Conservation (phyloP, 768 basidiomycete species). For the Tremella mesenterica region DNA sequence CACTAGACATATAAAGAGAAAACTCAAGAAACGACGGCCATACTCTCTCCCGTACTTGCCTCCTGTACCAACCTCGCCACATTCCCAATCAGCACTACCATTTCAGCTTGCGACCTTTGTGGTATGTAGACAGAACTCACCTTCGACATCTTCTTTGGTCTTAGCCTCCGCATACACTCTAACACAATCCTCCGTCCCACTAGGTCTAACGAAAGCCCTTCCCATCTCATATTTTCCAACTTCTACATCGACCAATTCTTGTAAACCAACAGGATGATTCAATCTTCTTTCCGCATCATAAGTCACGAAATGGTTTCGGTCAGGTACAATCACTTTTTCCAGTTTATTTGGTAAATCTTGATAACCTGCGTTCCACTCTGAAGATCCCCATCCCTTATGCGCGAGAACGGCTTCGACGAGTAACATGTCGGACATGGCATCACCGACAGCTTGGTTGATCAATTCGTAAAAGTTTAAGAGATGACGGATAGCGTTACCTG, state of each 20-base stretch:
- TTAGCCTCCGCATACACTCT: slow-evolving; percentile 92
- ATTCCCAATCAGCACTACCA: no score
- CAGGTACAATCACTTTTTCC: slow-evolving; percentile 79
- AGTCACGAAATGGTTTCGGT: slow-evolving; percentile 76
- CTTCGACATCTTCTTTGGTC: slow-evolving; percentile 65
- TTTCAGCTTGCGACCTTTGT: no score
- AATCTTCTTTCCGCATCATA: slow-evolving; percentile 87
- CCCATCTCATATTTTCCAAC: slow-evolving; percentile 71
- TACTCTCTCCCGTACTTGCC: no score
- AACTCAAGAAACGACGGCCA: no score
- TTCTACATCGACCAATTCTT: slow-evolving; percentile 70
- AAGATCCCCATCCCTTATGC: slow-evolving; percentile 69
- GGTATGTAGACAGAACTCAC: slow-evolving; percentile 54
- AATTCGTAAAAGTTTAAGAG: slow-evolving; percentile 68
- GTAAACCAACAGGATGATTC: slow-evolving; percentile 68
- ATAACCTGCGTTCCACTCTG: slow-evolving; percentile 89
- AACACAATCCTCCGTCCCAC: slow-evolving; percentile 96
- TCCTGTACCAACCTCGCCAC: no score
- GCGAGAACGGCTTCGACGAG: slow-evolving; percentile 87
- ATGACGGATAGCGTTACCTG: slow-evolving; percentile 68
- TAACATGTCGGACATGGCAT: slow-evolving; percentile 90
- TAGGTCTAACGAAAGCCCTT: slow-evolving; percentile 87
- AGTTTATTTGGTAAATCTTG: slow-evolving; percentile 87
- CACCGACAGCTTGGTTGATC: slow-evolving; percentile 97
- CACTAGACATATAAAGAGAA: no score